phyloP scores from a whole-genome alignment of 1,284 basidiomycete genomes.

The Tetrapyrgos nigripes region DNA sequence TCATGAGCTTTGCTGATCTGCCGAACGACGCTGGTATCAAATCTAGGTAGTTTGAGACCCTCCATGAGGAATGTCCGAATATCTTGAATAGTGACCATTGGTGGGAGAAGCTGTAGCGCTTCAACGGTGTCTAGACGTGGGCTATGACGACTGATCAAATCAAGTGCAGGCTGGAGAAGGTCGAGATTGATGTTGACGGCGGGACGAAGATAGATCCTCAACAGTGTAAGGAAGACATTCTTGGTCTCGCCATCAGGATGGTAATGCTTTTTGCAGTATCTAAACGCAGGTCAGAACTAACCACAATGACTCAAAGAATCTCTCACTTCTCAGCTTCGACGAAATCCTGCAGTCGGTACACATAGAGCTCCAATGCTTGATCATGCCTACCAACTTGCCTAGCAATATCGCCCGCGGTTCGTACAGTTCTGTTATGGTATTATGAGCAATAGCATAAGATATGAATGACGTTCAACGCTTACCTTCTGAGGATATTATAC shows the following conservation, averaged over 20 bases:
- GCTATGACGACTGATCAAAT: constrained; percentile 85
- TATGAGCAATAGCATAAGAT: not conserved
- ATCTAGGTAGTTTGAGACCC: constrained; percentile 70
- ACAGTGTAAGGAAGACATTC: constrained; percentile 83
- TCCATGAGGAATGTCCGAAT: constrained; percentile 83
- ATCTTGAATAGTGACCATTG: constrained; percentile 82
- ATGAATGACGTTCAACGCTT: constrained; percentile 4
- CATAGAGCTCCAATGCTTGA: constrained; percentile 92
- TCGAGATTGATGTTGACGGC: constrained; percentile 51
- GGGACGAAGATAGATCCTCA: constrained; percentile 89
- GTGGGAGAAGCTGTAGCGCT: constrained; percentile 87
- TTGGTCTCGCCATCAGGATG: constrained; percentile 61
- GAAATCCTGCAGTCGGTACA: constrained; percentile 85
- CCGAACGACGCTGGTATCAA: constrained; percentile 73
- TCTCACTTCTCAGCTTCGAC: constrained; percentile 86
- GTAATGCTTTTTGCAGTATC: constrained; percentile 88
- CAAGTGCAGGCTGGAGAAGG: constrained; percentile 81
- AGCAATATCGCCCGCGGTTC: constrained; percentile 91
- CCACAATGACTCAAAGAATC: constrained; percentile 2
- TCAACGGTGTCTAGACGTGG: constrained; percentile 81
- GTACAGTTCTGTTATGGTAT: constrained; percentile 65
- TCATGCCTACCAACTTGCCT: constrained; percentile 92
- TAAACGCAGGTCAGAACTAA: constrained; percentile 36
- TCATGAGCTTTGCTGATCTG: constrained; percentile 73
- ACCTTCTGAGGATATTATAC: constrained; percentile 79